Evolutionary conservation across 2,329 filamentous ascomycete species (phyloP).

Genomic region (Alternaria ventricosa): DNA sequence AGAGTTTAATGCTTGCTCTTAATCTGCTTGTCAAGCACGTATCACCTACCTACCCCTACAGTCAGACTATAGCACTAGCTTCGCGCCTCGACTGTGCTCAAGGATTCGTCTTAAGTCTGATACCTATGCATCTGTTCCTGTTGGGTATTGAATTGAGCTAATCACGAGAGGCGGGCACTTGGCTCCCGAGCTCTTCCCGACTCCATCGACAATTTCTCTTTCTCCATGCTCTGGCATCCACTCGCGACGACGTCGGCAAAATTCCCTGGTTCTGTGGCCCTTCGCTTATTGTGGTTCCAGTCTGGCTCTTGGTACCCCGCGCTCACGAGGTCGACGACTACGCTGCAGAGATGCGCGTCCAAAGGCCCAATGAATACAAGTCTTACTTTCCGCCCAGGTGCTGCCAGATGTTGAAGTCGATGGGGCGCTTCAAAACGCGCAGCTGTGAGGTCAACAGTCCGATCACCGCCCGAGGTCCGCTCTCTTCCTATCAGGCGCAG

Average conservation of each 20-base stretch:
- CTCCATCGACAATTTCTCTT: not conserved
- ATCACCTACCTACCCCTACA: not conserved
- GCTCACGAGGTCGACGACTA: not conserved
- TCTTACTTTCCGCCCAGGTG: not conserved
- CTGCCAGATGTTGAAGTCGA: not conserved
- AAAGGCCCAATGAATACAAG: not conserved
- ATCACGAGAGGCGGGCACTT: not conserved
- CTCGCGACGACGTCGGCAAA: not conserved
- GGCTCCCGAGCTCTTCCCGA: not conserved
- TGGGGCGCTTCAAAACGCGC: not conserved
- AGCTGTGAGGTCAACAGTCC: not conserved
- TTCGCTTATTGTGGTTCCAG: slow-evolving; percentile 8
- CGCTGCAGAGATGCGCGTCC: not conserved
- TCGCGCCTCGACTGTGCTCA: not conserved
- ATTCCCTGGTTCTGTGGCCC: not conserved
- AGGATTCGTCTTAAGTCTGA: not conserved
- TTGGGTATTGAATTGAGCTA: not conserved
- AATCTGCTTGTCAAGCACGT: not conserved
- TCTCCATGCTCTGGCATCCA: not conserved
- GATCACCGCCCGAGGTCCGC: not conserved
- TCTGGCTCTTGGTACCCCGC: slow-evolving; percentile 4
- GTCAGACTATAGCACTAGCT: not conserved
- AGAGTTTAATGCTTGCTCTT: not conserved
- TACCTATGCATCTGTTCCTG: not conserved
- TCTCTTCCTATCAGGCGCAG: not conserved